Conservation (phyloP, 805 yeast genomes). For the Pichia scutulata region DNA sequence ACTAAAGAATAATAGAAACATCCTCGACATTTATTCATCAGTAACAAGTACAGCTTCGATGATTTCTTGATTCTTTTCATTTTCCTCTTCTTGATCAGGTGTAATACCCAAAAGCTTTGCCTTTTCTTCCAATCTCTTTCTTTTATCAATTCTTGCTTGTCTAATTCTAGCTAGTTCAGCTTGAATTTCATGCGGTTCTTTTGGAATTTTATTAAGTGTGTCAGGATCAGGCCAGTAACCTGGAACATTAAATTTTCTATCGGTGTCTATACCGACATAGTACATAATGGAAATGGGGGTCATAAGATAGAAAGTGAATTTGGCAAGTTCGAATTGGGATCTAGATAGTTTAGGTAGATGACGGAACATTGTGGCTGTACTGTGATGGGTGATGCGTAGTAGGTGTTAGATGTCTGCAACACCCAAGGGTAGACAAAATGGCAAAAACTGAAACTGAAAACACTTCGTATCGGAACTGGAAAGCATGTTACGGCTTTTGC, state of each 20-base stretch:
- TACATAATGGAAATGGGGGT: constrained; percentile 91
- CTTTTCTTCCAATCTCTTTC: constrained; percentile 63
- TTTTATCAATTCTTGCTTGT: constrained; percentile 64
- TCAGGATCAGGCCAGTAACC: constrained; percentile 98
- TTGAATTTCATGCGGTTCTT: constrained; percentile 84
- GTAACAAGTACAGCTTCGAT: constrained; percentile 7
- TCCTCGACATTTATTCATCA: constrained; percentile 3
- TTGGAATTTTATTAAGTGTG: constrained; percentile 83
- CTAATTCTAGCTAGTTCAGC: constrained; percentile 86
- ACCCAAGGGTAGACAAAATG: no score
- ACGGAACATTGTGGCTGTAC: constrained; percentile 1
- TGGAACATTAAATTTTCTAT: constrained; percentile 78
- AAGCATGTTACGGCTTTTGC: neutral
- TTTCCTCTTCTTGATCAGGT: constrained; percentile 25
- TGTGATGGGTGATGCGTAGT: neutral
- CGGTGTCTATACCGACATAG: constrained; percentile 86
- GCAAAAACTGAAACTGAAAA: no score
- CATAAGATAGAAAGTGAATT: constrained; percentile 77
- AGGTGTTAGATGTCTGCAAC: no score
- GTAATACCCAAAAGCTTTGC: constrained; percentile 64
- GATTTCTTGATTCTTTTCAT: constrained; percentile 1
- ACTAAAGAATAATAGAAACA: neutral
- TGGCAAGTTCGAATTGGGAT: constrained; percentile 47
- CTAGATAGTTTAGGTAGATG: constrained; percentile 31
- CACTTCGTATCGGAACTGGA: no score